These are phyloP conservation scores for Oxyria digyna DNA, from an alignment of 148 eudicot species.

Conservation along the genomic window DNA sequence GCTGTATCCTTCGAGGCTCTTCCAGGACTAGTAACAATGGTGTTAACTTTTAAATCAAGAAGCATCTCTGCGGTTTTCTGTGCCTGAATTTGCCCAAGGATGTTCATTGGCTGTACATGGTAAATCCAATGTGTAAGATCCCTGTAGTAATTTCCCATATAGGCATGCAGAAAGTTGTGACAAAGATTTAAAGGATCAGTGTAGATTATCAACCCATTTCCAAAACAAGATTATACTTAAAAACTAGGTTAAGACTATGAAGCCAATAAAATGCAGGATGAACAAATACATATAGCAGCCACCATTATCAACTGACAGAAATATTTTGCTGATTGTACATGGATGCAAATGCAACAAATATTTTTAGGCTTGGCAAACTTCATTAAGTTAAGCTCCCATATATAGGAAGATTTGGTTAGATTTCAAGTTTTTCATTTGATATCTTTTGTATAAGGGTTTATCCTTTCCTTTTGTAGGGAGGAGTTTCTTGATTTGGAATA, in stretches of 20 bases:
- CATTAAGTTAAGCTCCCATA: not conserved
- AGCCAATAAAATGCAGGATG: not conserved
- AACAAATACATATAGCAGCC: not conserved
- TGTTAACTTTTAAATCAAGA: conserved; percentile 69
- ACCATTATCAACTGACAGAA: not conserved
- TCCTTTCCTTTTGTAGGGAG: too few species aligned
- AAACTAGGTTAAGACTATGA: not conserved
- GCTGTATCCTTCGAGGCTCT: conserved; percentile 65
- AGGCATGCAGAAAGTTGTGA: not conserved
- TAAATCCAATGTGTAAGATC: not conserved
- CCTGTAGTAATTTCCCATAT: not conserved
- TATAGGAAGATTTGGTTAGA: too few species aligned
- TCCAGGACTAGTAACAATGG: conserved; percentile 51
- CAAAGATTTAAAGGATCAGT: not conserved
- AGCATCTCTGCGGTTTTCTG: conserved; percentile 96
- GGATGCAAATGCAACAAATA: not conserved
- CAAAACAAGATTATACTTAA: not conserved
- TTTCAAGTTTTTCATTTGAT: too few species aligned
- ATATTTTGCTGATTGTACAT: not conserved
- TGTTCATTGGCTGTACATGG: conserved; percentile 38
- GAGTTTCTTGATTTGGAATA: too few species aligned
- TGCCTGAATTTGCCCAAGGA: conserved; percentile 85
- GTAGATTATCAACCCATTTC: not conserved
- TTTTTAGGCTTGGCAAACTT: not conserved
- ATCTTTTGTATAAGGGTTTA: too few species aligned